Conservation (phyloP, 768 basidiomycete genomes). For the Lyophyllum semitale region DNA sequence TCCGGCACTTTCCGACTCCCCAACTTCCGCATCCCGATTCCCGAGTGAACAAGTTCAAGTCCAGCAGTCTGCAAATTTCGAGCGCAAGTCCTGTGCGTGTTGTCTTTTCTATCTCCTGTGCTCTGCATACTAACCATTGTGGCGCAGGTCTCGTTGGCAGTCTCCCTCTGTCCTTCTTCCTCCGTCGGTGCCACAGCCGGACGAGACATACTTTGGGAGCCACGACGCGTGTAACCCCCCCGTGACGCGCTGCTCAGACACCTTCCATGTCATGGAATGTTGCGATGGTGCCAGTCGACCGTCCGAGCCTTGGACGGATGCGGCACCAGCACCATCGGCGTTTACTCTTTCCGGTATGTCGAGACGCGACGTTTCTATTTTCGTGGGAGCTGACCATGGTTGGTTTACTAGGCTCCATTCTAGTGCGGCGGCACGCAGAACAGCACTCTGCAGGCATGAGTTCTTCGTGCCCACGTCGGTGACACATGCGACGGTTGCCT, state of each 20-base stretch:
- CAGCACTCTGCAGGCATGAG: no score
- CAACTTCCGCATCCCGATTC: not conserved
- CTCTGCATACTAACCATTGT: not conserved
- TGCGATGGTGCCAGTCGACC: slow-evolving; percentile 66
- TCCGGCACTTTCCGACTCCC: slow-evolving; percentile 22
- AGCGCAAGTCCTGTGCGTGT: not conserved
- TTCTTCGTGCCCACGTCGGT: not conserved
- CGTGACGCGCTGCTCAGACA: slow-evolving; percentile 19
- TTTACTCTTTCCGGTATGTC: not conserved
- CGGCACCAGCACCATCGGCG: slow-evolving; percentile 22
- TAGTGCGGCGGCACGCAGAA: not conserved
- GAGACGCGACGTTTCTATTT: not conserved
- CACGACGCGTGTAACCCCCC: slow-evolving; percentile 16
- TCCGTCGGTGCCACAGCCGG: not conserved
- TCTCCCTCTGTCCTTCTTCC: not conserved
- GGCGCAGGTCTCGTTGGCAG: not conserved
- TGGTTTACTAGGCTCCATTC: not conserved
- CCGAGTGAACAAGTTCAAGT: not conserved
- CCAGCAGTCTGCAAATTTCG: slow-evolving; percentile 7
- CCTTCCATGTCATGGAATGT: slow-evolving; percentile 73
- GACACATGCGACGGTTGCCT: not conserved
- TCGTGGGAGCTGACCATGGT: not conserved
- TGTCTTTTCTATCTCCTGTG: not conserved
- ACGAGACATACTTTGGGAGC: slow-evolving; percentile 5
- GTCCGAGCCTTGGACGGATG: slow-evolving; percentile 44